Conservation (phyloP, 805 yeast genomes). For the Brettanomyces custersianus region DNA sequence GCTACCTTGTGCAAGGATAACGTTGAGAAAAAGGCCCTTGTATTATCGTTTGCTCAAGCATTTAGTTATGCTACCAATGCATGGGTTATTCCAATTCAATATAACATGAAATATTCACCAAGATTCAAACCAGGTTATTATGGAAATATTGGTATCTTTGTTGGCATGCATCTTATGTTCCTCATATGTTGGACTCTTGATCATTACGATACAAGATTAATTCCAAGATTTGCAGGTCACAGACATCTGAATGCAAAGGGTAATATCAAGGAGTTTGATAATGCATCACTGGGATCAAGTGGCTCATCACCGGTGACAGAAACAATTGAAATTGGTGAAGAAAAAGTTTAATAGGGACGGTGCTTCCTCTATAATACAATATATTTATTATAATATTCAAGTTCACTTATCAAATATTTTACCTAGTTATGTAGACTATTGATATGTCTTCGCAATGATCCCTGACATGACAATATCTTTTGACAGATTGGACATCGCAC, state of each 20-base stretch:
- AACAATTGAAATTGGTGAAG: no score
- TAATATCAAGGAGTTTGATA: neutral
- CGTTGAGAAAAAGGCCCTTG: conserved; percentile 16
- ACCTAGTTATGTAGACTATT: no score
- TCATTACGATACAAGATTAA: conserved; percentile 10
- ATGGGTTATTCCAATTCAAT: conserved; percentile 16
- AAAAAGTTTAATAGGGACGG: no score
- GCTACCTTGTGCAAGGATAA: conserved; percentile 14
- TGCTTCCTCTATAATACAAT: no score
- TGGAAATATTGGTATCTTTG: conserved; percentile 9
- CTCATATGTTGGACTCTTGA: conserved; percentile 8
- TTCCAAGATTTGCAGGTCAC: conserved; percentile 12
- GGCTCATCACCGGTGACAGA: no score
- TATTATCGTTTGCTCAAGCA: conserved; percentile 11
- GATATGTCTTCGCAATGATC: no score
- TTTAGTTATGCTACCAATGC: conserved; percentile 13
- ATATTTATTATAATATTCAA: no score
- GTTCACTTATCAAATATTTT: no score
- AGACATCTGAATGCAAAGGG: conserved; percentile 5
- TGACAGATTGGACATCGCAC: no score
- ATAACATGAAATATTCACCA: conserved; percentile 9
- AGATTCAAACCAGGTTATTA: conserved; percentile 11
- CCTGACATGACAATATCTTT: no score
- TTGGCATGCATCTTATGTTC: conserved; percentile 8
- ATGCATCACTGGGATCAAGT: no score